Evolutionary conservation across 495 filamentous ascomycete genomes (phyloP).

Genomic region (Xylaria acuta): DNA sequence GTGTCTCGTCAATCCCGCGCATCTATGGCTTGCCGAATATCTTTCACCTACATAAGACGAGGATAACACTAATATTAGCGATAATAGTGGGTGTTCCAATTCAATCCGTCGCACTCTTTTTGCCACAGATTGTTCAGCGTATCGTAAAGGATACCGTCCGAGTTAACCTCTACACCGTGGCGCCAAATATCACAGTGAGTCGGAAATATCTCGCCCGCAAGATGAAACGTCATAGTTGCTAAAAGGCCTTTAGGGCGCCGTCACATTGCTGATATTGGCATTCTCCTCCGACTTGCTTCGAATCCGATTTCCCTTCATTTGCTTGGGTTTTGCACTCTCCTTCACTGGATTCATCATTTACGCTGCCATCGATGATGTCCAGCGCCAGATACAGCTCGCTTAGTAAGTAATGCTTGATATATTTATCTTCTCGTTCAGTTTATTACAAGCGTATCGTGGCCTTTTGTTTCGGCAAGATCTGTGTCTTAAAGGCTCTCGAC

Average conservation of each 20-base stretch:
- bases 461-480: not conserved
- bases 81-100: conserved; percentile 75
- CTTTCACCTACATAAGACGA: not conserved
- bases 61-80: not conserved
- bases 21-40: not conserved
- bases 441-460: not conserved
- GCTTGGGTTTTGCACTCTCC: conserved; percentile 73
- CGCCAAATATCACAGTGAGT: conserved; percentile 64
- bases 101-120: conserved; percentile 72
- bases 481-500: too few species aligned
- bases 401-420: conserved; percentile 46
- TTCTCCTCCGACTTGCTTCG: conserved; percentile 69
- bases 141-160: conserved; percentile 69
- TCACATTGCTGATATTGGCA: conserved; percentile 71
- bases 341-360: conserved; percentile 80
- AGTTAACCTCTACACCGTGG: conserved; percentile 80
- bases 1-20: not conserved
- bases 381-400: conserved; percentile 63
- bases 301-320: conserved; percentile 77
- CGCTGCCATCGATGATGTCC: conserved; percentile 66
- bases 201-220: not conserved
- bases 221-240: conserved; percentile 29
- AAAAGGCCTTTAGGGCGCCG: conserved; percentile 59
- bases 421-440: not conserved
- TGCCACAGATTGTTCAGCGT: conserved; percentile 74